These are phyloP conservation scores for Cylindrotheca fusiformis DNA, from an alignment of 108 stramenopile species.

Conservation along the genomic window DNA sequence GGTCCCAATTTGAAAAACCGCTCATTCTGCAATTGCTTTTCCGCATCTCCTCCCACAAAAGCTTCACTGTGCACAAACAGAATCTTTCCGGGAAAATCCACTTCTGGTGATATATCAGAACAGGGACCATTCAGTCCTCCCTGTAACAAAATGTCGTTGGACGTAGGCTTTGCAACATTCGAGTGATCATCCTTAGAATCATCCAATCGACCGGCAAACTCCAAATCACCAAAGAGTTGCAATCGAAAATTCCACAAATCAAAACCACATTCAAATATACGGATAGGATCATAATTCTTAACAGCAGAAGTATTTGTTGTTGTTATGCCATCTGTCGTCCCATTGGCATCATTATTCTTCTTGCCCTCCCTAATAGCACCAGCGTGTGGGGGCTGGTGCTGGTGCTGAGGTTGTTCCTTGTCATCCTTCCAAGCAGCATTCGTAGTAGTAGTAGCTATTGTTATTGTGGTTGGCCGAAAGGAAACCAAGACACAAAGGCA, in stretches of 20 bases:
- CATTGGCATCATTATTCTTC: too few relatives aligned
- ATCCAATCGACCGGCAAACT: background rate
- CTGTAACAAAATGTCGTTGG: background rate
- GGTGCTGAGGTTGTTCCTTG: too few relatives aligned
- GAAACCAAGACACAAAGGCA: too few relatives aligned
- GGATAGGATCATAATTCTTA: too few relatives aligned
- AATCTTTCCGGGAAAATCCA: slow-evolving; percentile 20
- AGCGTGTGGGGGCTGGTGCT: too few relatives aligned
- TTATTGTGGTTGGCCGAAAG: too few relatives aligned
- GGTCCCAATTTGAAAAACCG: slow-evolving; percentile 9
- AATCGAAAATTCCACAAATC: background rate
- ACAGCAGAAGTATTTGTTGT: too few relatives aligned
- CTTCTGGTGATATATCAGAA: background rate
- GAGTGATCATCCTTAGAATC: background rate
- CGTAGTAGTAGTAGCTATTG: too few relatives aligned
- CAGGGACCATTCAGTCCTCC: slow-evolving; percentile 13
- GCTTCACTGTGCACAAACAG: slow-evolving; percentile 26
- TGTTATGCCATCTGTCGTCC: too few relatives aligned
- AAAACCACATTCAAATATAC: background rate
- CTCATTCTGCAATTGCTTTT: slow-evolving; percentile 1
- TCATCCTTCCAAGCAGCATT: too few relatives aligned
- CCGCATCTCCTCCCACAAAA: slow-evolving; percentile 1
- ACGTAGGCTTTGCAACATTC: background rate
- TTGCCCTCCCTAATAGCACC: too few relatives aligned
- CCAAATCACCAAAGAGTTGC: background rate